Evolutionary conservation across 2,329 filamentous ascomycete genomes (phyloP).

Genomic region (Fusarium chuoi): DNA sequence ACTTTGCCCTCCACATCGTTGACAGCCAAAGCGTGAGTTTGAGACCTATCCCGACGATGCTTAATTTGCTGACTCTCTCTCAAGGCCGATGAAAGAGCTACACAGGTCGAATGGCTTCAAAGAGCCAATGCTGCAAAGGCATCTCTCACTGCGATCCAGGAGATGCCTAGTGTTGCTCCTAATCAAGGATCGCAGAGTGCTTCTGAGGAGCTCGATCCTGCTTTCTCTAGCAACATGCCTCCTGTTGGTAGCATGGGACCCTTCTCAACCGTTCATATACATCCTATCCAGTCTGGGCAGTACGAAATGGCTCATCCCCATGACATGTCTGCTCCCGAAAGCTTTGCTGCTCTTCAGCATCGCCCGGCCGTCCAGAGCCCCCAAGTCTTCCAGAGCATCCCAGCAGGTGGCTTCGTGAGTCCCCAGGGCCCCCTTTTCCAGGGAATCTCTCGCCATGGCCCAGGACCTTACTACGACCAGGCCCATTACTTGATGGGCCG

Average conservation of each 20-base stretch:
- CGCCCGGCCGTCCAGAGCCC: too few relatives aligned
- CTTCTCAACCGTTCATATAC: neutral
- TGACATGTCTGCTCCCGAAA: too few relatives aligned
- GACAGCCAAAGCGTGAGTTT: neutral
- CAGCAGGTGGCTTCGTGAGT: neutral
- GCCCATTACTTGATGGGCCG: neutral
- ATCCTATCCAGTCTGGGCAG: neutral
- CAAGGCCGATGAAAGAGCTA: neutral
- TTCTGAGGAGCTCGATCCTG: neutral
- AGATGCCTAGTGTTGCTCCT: neutral
- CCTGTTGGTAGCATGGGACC: neutral
- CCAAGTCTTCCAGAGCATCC: neutral
- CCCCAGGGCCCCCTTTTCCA: neutral
- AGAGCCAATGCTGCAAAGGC: neutral
- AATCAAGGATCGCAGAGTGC: neutral
- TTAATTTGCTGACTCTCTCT: neutral
- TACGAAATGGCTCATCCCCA: neutral
- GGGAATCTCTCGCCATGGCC: neutral
- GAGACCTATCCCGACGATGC: neutral
- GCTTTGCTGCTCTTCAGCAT: neutral
- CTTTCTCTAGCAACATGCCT: neutral
- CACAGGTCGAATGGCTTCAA: neutral
- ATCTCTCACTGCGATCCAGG: neutral
- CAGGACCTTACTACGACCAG: too few relatives aligned
- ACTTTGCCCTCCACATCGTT: neutral